Conservation (phyloP, 805 yeast genomes). For the Scheffersomyces ergatensis region DNA sequence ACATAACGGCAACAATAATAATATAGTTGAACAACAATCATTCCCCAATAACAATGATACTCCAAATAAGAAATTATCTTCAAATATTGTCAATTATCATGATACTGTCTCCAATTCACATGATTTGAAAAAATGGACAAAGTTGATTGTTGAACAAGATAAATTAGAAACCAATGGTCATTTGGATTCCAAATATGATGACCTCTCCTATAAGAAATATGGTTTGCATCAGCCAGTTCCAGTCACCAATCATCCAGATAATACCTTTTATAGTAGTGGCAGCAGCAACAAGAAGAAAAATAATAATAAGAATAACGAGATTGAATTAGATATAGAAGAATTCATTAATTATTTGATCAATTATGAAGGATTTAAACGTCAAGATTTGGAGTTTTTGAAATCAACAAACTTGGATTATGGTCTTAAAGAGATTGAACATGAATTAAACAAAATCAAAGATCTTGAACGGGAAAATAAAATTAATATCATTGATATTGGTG, state of each 20-base stretch:
- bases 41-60: neutral
- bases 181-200: conserved; percentile 1
- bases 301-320: conserved; percentile 5
- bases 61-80: conserved; percentile 7
- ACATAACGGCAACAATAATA: conserved; percentile 6
- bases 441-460: conserved; percentile 28
- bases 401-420: conserved; percentile 31
- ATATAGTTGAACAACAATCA: neutral
- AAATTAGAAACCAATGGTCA: neutral
- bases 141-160: conserved; percentile 5
- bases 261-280: neutral
- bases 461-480: conserved; percentile 5
- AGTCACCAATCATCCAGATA: neutral
- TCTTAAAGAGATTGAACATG: conserved; percentile 35
- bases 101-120: conserved; percentile 10
- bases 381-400: conserved; percentile 26
- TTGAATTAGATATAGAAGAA: conserved; percentile 23
- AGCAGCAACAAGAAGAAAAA: conserved; percentile 3
- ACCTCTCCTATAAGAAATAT: conserved; percentile 1
- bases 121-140: conserved; percentile 15
- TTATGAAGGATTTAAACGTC: conserved; percentile 22
- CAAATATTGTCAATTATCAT: conserved; percentile 18
- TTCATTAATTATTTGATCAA: conserved; percentile 29
- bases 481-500: conserved; percentile 25
- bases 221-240: neutral